These are phyloP conservation scores for Neonectria faginata DNA, from an alignment of 2,329 filamentous ascomycete species.

Conservation along the genomic window DNA sequence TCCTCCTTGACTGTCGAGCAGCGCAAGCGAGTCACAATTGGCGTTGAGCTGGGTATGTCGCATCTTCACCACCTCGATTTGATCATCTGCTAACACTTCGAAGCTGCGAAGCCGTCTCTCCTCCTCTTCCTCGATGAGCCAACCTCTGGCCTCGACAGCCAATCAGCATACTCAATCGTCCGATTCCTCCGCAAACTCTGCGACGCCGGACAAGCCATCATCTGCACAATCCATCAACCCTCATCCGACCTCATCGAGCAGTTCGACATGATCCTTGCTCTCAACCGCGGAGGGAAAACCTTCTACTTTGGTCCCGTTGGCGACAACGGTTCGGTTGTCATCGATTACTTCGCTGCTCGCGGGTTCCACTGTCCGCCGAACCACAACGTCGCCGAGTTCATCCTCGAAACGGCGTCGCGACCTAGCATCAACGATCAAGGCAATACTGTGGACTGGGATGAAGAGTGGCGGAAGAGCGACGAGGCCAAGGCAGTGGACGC, in stretches of 20 bases:
- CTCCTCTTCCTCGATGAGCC: constrained; percentile 71
- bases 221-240: constrained; percentile 70
- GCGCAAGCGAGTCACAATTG: constrained; percentile 64
- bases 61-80: no score
- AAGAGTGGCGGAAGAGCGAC: constrained; percentile 76
- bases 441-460: constrained; percentile 74
- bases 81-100: neutral
- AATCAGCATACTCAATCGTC: constrained; percentile 67
- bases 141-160: constrained; percentile 65
- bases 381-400: constrained; percentile 62
- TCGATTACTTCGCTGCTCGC: constrained; percentile 66
- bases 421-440: constrained; percentile 49
- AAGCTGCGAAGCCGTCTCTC: constrained; percentile 62
- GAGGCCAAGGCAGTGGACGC: constrained; percentile 68
- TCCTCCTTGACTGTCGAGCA: constrained; percentile 69
- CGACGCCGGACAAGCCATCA: constrained; percentile 65
- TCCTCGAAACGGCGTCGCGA: constrained; percentile 57
- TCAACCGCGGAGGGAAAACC: constrained; percentile 61
- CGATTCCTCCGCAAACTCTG: constrained; percentile 69
- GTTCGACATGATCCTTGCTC: constrained; percentile 65
- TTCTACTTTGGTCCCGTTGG: constrained; percentile 66
- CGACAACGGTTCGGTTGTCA: constrained; percentile 57
- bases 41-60: constrained; percentile 59
- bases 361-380: constrained; percentile 72
- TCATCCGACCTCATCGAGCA: constrained; percentile 63